Conservation (phyloP, 2,329 filamentous ascomycete genomes). For the Aspergillus tanneri region DNA sequence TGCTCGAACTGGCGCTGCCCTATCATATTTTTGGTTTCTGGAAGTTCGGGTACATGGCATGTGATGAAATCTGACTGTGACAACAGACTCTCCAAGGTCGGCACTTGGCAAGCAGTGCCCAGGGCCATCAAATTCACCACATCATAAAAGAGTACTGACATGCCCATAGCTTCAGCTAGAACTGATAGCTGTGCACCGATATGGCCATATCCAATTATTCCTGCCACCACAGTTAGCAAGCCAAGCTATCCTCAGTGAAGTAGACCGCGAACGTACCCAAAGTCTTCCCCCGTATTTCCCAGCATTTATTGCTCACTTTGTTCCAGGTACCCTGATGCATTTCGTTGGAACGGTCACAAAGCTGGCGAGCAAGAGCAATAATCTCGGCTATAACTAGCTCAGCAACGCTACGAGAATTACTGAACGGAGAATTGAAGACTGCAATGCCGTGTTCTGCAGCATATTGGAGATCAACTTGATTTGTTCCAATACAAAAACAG, state of each 20-base stretch:
- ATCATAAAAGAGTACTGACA: conserved; percentile 97
- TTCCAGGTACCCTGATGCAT: conserved; percentile 96
- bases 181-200: conserved; percentile 96
- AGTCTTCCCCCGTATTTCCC: conserved; percentile 98
- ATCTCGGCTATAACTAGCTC: conserved; percentile 95
- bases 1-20: conserved; percentile 71
- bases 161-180: conserved; percentile 93
- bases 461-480: conserved; percentile 47
- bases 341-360: conserved; percentile 89
- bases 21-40: conserved; percentile 93
- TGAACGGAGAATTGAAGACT: conserved; percentile 98
- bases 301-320: conserved; percentile 94
- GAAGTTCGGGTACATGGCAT: conserved; percentile 87
- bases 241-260: neutral
- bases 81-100: conserved; percentile 73
- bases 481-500: conserved; percentile 99
- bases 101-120: conserved; percentile 81
- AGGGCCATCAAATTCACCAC: conserved; percentile 91
- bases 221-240: conserved; percentile 41
- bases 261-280: conserved; percentile 57
- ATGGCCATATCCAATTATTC: conserved; percentile 95
- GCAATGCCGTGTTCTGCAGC: conserved; percentile 66
- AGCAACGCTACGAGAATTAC: conserved; percentile 94
- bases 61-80: conserved; percentile 85
- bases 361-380: conserved; percentile 84